Base-by-base conservation (phyloP, 306 rosid genomes). In the Astragalus glycyphyllos region DNA sequence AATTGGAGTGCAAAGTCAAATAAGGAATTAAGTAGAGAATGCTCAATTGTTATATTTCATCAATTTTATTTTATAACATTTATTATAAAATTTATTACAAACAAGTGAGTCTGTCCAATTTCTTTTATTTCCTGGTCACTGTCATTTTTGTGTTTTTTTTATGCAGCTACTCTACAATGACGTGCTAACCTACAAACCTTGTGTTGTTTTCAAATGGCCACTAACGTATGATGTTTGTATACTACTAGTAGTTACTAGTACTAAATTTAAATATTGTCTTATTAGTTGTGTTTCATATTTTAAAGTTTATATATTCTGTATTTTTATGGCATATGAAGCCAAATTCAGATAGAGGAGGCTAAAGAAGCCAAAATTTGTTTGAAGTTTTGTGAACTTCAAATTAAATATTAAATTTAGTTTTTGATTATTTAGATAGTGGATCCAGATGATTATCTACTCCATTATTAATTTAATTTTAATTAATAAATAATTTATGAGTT, bases 1-100 rank as follows among this genome's bases (percentile, higher is more conserved):
- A 46, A 15, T 26, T 59, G n/a, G n/a, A 29, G 5, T 0, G 8
- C 2, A 11, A 54, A 59, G 57, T 70, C 72, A 60, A 60, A 63
- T 20, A 31, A 48, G 10, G 13, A 59, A 76, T 44, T 45, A 26
- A 77, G 9, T 45, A 23, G 5, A 64, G 26, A 64, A 64, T 44
- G 2, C 4, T 20, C 13, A 20, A 0, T 50, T 14, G 4, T 14
- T 53, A 5, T 15, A 14, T 60, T 60, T 38, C 32, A 60, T 44
- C 10, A 60, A 60, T 8, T 60, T 20, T 20, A 2, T 20, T 20
- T 20, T 20, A 20, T n/a, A n/a, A n/a, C n/a, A n/a, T n/a, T 23
- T 53, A 20, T 51, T 51, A 23, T 5, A 26, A 26, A 10, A 55
- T 55, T 26, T 20, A n/a, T 6, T n/a, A 26, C 32, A 29, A n/a